Conservation (phyloP, 306 rosid genomes). For the Hippophae rhamnoides region DNA sequence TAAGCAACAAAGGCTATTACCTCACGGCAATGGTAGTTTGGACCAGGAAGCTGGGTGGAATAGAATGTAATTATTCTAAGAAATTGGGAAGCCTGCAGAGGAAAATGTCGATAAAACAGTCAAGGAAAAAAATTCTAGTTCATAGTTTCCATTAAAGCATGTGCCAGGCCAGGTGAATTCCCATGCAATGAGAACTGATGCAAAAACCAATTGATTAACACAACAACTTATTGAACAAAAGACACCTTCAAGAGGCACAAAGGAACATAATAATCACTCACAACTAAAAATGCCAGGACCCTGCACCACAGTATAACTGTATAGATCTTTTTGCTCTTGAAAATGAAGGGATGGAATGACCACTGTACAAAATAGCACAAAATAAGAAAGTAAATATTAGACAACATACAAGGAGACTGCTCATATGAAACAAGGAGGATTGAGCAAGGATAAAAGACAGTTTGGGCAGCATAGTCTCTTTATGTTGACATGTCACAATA, state of each 20-base stretch:
- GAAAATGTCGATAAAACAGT: slow-evolving; percentile 9
- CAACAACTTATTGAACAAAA: background rate
- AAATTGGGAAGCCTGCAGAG: slow-evolving; percentile 63
- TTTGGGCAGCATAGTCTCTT: too few relatives aligned
- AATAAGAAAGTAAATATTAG: slow-evolving; percentile 5
- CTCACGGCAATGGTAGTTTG: slow-evolving; percentile 97
- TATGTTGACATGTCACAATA: too few relatives aligned
- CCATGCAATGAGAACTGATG: background rate
- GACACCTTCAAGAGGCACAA: slow-evolving; percentile 4
- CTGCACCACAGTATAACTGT: slow-evolving; percentile 97
- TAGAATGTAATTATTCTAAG: slow-evolving; percentile 87
- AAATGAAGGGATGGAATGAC: slow-evolving; percentile 90
- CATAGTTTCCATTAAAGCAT: background rate
- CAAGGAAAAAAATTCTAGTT: background rate
- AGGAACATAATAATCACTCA: slow-evolving; percentile 36
- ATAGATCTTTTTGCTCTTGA: slow-evolving; percentile 86
- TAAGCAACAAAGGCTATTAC: slow-evolving; percentile 21
- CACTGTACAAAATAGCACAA: slow-evolving; percentile 61
- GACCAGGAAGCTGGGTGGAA: slow-evolving; percentile 99
- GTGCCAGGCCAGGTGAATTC: too few relatives aligned
- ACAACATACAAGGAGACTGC: background rate
- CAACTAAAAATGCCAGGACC: slow-evolving; percentile 87
- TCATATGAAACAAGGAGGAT: background rate
- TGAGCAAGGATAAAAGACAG: background rate
- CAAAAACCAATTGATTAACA: background rate